A percentile compares a stretch with the other conserved stretches of the same genome.
Evolutionary conservation across 2,329 filamentous ascomycete genomes (phyloP).

Genomic region (Colletotrichum truncatum): DNA sequence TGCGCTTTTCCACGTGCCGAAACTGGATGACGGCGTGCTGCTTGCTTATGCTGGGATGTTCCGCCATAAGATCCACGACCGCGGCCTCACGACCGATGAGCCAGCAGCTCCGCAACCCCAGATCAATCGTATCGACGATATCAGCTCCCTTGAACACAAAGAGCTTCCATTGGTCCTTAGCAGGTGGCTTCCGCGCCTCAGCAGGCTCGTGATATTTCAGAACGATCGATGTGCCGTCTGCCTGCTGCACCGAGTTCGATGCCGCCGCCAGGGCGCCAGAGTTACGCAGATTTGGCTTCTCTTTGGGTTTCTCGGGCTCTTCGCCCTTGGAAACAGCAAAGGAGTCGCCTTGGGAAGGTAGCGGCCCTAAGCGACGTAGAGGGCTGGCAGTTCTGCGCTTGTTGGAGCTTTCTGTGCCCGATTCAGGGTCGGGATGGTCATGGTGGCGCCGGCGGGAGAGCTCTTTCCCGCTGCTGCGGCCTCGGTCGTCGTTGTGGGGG

Average conservation of each 20-base stretch:
- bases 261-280: constrained; percentile 88
- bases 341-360: constrained; percentile 68
- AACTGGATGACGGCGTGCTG: constrained; percentile 98
- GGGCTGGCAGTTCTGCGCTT: constrained; percentile 36
- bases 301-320: constrained; percentile 69
- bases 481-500: constrained; percentile 32
- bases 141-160: constrained; percentile 91
- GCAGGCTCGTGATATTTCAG: constrained; percentile 97
- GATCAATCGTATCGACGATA: constrained; percentile 82
- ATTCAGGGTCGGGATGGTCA: constrained; percentile 34
- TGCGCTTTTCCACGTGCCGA: constrained; percentile 81
- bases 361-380: constrained; percentile 52
- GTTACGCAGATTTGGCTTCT: constrained; percentile 86
- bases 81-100: constrained; percentile 82
- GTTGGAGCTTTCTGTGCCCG: constrained; percentile 42
- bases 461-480: constrained; percentile 22
- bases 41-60: constrained; percentile 93
- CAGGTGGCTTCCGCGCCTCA: constrained; percentile 87
- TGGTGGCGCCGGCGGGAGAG: not conserved
- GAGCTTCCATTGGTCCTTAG: constrained; percentile 84
- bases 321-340: constrained; percentile 65
- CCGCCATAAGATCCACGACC: constrained; percentile 84
- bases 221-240: constrained; percentile 77
- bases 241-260: constrained; percentile 79
- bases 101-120: constrained; percentile 86